phyloP scores from a whole-genome alignment of 805 yeast genomes.

The Suhomyces sp. region DNA sequence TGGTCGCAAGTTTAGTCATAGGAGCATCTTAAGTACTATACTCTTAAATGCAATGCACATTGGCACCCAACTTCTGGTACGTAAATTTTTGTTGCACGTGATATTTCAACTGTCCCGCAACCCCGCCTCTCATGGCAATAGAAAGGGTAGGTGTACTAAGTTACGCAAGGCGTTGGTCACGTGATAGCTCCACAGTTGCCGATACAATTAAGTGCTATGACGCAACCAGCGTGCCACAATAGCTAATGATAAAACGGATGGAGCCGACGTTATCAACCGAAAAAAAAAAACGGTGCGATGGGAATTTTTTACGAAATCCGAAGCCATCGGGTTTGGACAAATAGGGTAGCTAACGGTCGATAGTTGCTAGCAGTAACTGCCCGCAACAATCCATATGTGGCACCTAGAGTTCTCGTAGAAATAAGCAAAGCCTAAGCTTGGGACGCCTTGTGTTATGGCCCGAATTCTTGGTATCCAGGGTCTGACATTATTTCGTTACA shows the following conservation, averaged over 20 bases:
- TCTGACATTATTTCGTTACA: not conserved
- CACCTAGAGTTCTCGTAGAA: not conserved
- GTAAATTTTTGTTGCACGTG: not conserved
- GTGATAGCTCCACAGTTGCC: not conserved
- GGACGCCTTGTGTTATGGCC: not conserved
- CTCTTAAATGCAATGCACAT: not conserved
- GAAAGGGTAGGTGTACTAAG: not conserved
- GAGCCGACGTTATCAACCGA: not conserved
- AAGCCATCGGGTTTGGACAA: not conserved
- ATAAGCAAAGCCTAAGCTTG: not conserved
- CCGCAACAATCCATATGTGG: not conserved
- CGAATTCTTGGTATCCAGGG: not conserved
- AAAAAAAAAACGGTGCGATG: not conserved
- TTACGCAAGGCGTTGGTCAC: not conserved
- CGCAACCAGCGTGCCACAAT: not conserved
- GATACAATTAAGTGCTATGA: not conserved
- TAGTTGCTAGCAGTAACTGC: not conserved
- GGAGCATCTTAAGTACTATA: not conserved
- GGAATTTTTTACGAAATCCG: not conserved
- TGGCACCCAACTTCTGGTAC: not conserved
- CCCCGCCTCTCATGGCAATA: not conserved
- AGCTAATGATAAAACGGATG: not conserved
- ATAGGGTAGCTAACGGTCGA: not conserved
- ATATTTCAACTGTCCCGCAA: not conserved
- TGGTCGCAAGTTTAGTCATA: not conserved